These are phyloP conservation scores for Tetrahymena malaccensis DNA, from an alignment of 73 alveolate species.

Conservation along the genomic window DNA sequence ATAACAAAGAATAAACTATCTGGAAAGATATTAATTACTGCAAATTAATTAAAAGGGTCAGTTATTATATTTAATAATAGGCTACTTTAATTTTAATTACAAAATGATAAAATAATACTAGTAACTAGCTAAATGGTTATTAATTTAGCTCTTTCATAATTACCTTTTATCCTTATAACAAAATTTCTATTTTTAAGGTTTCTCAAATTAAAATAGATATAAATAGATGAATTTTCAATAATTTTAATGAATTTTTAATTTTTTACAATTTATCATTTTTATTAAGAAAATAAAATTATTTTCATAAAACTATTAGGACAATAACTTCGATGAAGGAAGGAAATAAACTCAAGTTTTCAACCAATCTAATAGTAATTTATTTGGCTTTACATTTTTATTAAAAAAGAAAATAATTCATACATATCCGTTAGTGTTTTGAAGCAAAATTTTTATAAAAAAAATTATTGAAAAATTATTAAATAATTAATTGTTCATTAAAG, in stretches of 20 bases:
- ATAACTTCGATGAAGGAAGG: neutral
- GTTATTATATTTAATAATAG: neutral
- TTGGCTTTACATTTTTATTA: too few species aligned
- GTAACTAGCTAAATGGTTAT: too few species aligned
- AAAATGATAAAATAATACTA: too few species aligned
- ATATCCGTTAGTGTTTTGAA: too few species aligned
- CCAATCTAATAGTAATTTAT: neutral
- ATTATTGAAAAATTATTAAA: too few species aligned
- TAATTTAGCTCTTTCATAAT: neutral
- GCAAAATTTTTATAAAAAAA: too few species aligned
- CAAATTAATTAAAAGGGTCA: neutral
- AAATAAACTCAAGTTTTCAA: neutral
- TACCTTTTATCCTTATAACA: neutral
- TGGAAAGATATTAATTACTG: neutral
- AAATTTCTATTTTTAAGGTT: neutral
- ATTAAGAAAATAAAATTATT: too few species aligned
- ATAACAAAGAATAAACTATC: neutral
- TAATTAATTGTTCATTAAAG: neutral
- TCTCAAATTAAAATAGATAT: too few species aligned
- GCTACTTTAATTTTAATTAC: neutral
- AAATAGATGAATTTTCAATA: neutral
- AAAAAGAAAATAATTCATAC: neutral
- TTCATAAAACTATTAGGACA: neutral
- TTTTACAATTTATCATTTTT: too few species aligned
- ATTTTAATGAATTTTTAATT: too few species aligned